These are phyloP conservation scores for Phenoliferia sp. DNA, from an alignment of 1,284 basidiomycete species.

Conservation along the genomic window DNA sequence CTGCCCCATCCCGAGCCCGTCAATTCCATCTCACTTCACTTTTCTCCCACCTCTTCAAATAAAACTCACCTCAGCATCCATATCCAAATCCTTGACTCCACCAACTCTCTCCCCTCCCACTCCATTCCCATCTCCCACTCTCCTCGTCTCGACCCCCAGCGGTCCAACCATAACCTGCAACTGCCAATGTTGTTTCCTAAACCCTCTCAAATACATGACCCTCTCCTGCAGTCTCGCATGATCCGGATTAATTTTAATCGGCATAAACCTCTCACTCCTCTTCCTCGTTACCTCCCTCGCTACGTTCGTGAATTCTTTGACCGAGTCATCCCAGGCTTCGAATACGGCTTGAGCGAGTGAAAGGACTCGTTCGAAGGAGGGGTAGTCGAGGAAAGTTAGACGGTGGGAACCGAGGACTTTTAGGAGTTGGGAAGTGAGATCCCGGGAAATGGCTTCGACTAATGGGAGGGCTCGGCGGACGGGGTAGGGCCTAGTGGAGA, in stretches of 20 bases:
- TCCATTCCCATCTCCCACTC: slow-evolving; percentile 55
- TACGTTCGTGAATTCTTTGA: slow-evolving; percentile 97
- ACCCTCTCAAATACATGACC: slow-evolving; percentile 78
- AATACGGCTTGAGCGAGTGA: slow-evolving; percentile 75
- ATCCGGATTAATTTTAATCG: slow-evolving; percentile 89
- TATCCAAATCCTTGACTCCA: slow-evolving; percentile 64
- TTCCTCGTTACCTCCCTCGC: slow-evolving; percentile 92
- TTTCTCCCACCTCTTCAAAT: background rate
- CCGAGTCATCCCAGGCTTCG: slow-evolving; percentile 89
- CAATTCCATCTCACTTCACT: background rate
- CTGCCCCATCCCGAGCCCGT: background rate
- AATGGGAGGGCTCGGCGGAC: slow-evolving; percentile 91
- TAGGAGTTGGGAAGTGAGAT: slow-evolving; percentile 91
- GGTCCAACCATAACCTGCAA: slow-evolving; percentile 95
- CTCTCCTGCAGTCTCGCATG: slow-evolving; percentile 89
- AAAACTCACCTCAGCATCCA: slow-evolving; percentile 91
- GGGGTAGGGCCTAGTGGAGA: slow-evolving; percentile 77
- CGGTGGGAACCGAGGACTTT: slow-evolving; percentile 79
- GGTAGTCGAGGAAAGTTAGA: slow-evolving; percentile 88
- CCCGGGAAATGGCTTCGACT: slow-evolving; percentile 94
- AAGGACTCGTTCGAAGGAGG: slow-evolving; percentile 83
- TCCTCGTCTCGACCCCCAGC: slow-evolving; percentile 62
- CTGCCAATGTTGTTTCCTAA: slow-evolving; percentile 97
- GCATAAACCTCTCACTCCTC: slow-evolving; percentile 88
- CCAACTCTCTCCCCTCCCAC: slow-evolving; percentile 39